Evolutionary conservation across 2,329 filamentous ascomycete genomes (phyloP), one percentile per base, ranked within the genome.

Genomic region (Penicillium sp.): DNA sequence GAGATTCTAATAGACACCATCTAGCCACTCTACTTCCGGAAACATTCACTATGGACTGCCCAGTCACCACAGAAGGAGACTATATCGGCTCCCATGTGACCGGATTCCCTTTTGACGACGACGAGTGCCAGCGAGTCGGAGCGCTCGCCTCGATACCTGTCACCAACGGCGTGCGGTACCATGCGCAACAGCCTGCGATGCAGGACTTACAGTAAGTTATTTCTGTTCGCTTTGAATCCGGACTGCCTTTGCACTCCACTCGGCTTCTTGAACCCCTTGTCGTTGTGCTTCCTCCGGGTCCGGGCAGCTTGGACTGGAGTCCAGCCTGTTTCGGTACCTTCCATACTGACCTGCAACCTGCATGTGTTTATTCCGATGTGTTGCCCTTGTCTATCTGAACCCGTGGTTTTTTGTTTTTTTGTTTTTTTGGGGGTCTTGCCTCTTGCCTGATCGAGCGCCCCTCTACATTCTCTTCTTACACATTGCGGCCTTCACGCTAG

Each of bases 171-270:
- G 66, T 77, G 72, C 76, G 78, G 72, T 82, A 79, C 74, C 74
- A 75, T 65, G 64, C 77, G 70, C 75, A 75, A 69, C 78, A 77
- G 71, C 71, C 77, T 76, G 69, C 72, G 61, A 70, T 74, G 69
- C 72, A 77, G 63, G 79, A 83, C 69, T 70, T 75, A 70, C 76
- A 74, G 81, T 83, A 80, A 78, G 81, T 82, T 66, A 56, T 65
- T 68, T 58, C 18, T 39, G 15, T 21, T 28, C 51, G 51, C 72
- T 78, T 78, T 68, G 49, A 67, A 70, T 72, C 60, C 52, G 51
- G 65, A 66, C 66, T 66, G 56, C 56, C 56, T 60, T 69, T 59
- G 58, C 63, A 48, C 65, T 69, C 65, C 63, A 67, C 62, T 65
- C 58, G 53, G 53, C 53, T 57, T 45, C 62, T 51, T 21, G 34